Conservation (phyloP, 768 basidiomycete species). For the Chalciporus chontae region DNA sequence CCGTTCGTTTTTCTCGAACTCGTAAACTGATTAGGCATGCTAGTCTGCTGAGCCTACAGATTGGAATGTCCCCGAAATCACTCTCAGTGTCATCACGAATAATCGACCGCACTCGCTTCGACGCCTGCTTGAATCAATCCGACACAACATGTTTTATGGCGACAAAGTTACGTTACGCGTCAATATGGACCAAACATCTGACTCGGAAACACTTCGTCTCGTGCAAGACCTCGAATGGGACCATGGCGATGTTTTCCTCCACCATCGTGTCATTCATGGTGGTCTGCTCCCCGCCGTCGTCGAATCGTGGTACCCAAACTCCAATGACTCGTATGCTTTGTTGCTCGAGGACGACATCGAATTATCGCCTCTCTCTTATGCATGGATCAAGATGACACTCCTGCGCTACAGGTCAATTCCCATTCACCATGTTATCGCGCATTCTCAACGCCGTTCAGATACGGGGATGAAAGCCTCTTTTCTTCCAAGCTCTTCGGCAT, state of each 20-base stretch:
- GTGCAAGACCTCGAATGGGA: constrained; percentile 54
- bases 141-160: constrained; percentile 59
- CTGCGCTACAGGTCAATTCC: constrained; percentile 62
- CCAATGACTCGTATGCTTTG: constrained; percentile 71
- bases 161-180: constrained; percentile 62
- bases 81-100: constrained; percentile 75
- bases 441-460: constrained; percentile 38
- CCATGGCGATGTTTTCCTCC: constrained; percentile 55
- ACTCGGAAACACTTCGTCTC: constrained; percentile 53
- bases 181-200: constrained; percentile 75
- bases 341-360: constrained; percentile 87
- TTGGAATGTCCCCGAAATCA: constrained; percentile 69
- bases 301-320: constrained; percentile 84
- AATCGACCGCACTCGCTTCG: constrained; percentile 66
- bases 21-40: constrained; percentile 8
- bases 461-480: constrained; percentile 42
- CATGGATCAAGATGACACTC: constrained; percentile 80
- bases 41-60: constrained; percentile 40
- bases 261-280: constrained; percentile 74
- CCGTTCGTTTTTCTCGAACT: constrained; percentile 10
- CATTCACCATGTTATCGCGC: not conserved
- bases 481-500: constrained; percentile 66
- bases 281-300: constrained; percentile 81
- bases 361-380: constrained; percentile 79
- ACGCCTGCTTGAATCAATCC: constrained; percentile 64